Conservation (phyloP, 495 filamentous ascomycete species). For the Penicillium alfredii region DNA sequence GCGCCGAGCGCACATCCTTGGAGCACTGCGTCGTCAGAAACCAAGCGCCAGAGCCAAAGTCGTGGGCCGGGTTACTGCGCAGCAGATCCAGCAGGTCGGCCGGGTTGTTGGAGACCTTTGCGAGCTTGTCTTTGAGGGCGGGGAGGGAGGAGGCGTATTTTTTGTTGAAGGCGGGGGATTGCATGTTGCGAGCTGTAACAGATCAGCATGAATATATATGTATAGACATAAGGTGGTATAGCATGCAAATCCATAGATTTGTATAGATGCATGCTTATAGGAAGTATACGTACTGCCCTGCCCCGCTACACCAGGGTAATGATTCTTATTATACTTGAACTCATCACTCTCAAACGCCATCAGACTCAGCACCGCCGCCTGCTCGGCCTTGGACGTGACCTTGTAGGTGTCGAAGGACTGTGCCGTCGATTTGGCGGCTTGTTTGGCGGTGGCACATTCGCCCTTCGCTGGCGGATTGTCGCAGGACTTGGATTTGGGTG, state of each 20-base stretch:
- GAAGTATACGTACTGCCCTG: constrained; percentile 58
- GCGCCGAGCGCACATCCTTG: constrained; percentile 30
- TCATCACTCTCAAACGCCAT: constrained; percentile 65
- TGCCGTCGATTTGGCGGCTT: constrained; percentile 54
- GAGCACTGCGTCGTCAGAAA: constrained; percentile 63
- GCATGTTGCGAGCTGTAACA: constrained; percentile 62
- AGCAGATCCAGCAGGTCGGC: constrained; percentile 55
- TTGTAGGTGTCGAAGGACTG: constrained; percentile 51
- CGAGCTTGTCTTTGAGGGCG: constrained; percentile 35
- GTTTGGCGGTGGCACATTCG: constrained; percentile 62
- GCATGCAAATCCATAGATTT: too few relatives aligned
- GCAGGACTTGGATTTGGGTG: constrained; percentile 47
- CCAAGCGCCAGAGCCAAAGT: constrained; percentile 74
- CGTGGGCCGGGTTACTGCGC: constrained; percentile 48
- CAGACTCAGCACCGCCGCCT: constrained; percentile 56
- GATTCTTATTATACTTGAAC: constrained; percentile 63
- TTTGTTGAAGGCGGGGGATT: constrained; percentile 52
- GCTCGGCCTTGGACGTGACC: constrained; percentile 48
- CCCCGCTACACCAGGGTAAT: constrained; percentile 53
- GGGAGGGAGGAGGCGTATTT: constrained; percentile 57
- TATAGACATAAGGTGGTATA: constrained; percentile 1
- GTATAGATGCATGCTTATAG: too few relatives aligned
- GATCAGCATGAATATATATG: not conserved
- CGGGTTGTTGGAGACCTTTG: constrained; percentile 28
- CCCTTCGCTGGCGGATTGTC: constrained; percentile 28